These are phyloP conservation scores for Candida tibetensis DNA, from an alignment of 805 yeast genomes.

Conservation along the genomic window DNA sequence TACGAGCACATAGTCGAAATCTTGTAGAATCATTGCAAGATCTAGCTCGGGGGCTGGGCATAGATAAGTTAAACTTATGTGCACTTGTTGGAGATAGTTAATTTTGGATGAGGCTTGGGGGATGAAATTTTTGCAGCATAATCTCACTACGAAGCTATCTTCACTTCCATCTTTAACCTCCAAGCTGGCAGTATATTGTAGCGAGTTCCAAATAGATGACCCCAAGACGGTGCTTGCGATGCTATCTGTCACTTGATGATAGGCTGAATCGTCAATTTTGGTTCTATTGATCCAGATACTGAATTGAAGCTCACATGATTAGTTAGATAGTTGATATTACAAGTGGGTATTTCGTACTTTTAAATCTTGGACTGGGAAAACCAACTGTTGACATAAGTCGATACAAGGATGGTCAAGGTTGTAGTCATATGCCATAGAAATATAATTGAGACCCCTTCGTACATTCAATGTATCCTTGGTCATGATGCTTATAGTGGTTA, in stretches of 20 bases:
- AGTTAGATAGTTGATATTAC: neutral
- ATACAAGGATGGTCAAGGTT: neutral
- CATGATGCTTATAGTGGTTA: neutral
- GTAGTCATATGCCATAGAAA: neutral
- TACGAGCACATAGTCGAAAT: conserved; percentile 17
- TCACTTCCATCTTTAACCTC: neutral
- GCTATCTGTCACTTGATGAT: neutral
- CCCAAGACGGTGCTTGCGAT: conserved; percentile 7
- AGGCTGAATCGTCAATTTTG: conserved; percentile 1
- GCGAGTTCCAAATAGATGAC: conserved; percentile 6
- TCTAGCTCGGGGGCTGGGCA: neutral
- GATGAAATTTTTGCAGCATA: conserved; percentile 10
- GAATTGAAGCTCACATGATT: conserved; percentile 6
- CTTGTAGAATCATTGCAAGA: conserved; percentile 1
- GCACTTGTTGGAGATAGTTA: neutral
- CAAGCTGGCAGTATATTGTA: conserved; percentile 2
- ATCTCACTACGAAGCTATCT: neutral
- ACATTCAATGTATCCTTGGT: neutral
- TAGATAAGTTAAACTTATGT: neutral
- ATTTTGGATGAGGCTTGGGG: conserved; percentile 3
- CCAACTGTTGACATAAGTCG: conserved; percentile 1
- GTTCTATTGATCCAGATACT: conserved; percentile 13
- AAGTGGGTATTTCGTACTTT: conserved; percentile 6
- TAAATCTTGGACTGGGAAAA: conserved; percentile 9
- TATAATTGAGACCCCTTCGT: neutral